Evolutionary conservation across 305 asterid genomes (phyloP).

Genomic region (Euphrasia arctica): DNA sequence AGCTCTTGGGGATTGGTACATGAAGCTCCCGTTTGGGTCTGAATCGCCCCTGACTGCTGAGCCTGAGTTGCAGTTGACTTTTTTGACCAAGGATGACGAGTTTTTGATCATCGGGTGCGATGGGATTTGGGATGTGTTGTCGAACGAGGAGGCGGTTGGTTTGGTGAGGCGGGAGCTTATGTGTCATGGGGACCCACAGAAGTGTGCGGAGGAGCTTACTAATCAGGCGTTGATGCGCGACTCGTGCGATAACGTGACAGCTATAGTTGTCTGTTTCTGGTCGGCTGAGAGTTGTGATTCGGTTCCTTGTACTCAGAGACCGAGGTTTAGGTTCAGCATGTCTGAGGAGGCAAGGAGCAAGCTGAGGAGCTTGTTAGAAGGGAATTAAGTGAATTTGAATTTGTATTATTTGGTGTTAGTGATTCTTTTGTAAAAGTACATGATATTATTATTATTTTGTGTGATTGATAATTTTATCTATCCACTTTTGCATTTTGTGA

Average conservation of each 20-base stretch:
- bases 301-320: constrained; percentile 26
- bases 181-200: constrained; percentile 37
- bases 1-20: constrained; percentile 68
- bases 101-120: constrained; percentile 61
- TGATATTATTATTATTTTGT: too few species aligned
- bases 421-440: too few species aligned
- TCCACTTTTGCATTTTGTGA: too few species aligned
- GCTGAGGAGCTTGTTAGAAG: constrained; percentile 51
- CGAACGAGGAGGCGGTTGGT: constrained; percentile 60
- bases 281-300: constrained; percentile 6
- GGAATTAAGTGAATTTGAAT: constrained; percentile 26
- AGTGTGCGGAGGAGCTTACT: constrained; percentile 46
- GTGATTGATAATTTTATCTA: too few species aligned
- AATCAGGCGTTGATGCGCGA: constrained; percentile 39
- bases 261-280: constrained; percentile 50
- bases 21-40: constrained; percentile 62
- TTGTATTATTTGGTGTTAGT: too few species aligned
- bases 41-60: constrained; percentile 57
- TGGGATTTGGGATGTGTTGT: constrained; percentile 76
- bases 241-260: constrained; percentile 51
- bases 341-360: constrained; percentile 48
- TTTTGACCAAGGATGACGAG: constrained; percentile 52
- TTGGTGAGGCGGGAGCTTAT: constrained; percentile 43
- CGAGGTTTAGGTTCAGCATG: constrained; percentile 44
- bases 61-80: constrained; percentile 46